Percentiles rank a stretch among this genome's conserved stretches.
Conservation (phyloP, 805 yeast species). For the Yarrowia divulgata region DNA sequence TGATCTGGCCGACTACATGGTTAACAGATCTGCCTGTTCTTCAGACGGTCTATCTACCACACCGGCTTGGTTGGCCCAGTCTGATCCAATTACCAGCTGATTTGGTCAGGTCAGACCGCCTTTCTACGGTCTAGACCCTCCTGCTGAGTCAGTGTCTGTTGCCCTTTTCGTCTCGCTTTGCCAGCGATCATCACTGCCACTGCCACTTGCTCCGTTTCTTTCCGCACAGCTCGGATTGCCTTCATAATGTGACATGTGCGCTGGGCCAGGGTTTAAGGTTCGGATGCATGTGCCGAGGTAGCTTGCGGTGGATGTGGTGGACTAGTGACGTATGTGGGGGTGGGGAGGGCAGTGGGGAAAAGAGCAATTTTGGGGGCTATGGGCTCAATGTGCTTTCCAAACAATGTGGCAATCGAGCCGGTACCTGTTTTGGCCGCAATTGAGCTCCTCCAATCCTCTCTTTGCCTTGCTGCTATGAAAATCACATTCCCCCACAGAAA, state of each 20-base stretch:
- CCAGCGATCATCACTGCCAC: slow-evolving; percentile 16
- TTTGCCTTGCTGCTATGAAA: slow-evolving; percentile 17
- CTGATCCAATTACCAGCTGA: no score
- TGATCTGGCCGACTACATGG: no score
- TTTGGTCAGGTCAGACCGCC: no score
- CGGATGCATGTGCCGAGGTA: slow-evolving; percentile 36
- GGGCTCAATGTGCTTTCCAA: no score
- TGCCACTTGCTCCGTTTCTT: slow-evolving; percentile 33
- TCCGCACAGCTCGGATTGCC: slow-evolving; percentile 16
- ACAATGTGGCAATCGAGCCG: background rate
- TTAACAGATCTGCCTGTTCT: no score
- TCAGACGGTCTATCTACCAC: no score
- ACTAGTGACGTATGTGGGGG: background rate
- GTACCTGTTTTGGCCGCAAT: background rate
- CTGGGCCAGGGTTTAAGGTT: slow-evolving; percentile 6
- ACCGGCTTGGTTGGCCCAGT: no score
- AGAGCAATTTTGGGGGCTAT: no score
- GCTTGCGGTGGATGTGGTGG: background rate
- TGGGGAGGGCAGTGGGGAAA: background rate
- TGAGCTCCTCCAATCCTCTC: background rate
- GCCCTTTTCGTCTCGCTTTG: background rate
- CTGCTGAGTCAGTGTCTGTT: slow-evolving; percentile 1
- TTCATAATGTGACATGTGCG: slow-evolving; percentile 34
- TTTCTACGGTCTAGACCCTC: slow-evolving; percentile 1
- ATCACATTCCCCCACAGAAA: slow-evolving; percentile 39